Percentiles rank a stretch among this genome's conserved stretches.
Conservation (phyloP, 1,139 yeast species). For the Magnusiomyces ingens region DNA sequence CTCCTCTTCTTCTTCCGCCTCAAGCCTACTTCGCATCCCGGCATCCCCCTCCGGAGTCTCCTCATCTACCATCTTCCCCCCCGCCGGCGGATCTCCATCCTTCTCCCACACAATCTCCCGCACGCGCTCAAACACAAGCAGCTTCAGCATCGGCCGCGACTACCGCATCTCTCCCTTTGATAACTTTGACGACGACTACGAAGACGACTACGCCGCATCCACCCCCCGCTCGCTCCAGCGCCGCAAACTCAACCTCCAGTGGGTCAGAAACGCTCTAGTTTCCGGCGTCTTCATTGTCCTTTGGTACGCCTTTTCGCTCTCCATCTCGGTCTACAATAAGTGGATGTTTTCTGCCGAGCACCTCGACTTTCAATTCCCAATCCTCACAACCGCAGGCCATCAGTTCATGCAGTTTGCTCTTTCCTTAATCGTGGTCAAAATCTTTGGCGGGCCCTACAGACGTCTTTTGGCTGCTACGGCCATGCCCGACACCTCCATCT, state of each 20-base stretch:
- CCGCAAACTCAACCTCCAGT: not conserved
- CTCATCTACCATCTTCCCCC: no score
- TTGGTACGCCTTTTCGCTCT: conserved; percentile 45
- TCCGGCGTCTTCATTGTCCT: conserved; percentile 31
- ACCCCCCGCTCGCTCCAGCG: no score
- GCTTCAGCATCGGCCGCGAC: no score
- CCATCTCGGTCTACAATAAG: conserved; percentile 85
- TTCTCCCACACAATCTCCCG: no score
- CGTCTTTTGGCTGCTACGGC: not conserved
- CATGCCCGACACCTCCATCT: not conserved
- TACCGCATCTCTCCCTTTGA: no score
- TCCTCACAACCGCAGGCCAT: conserved; percentile 76
- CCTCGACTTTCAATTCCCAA: conserved; percentile 72
- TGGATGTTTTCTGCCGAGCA: conserved; percentile 87
- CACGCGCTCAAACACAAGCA: no score
- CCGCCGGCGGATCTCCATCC: no score
- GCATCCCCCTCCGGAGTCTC: no score
- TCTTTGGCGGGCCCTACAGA: not conserved
- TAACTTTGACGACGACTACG: no score
- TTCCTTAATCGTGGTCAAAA: conserved; percentile 17
- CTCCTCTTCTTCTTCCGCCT: no score
- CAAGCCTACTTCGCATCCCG: no score
- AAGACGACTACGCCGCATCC: no score
- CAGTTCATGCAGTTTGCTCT: conserved; percentile 53
- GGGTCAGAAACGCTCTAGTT: conserved; percentile 15